Evolutionary conservation across 768 basidiomycete species (phyloP).

Genomic region (Psilocybe sp.): DNA sequence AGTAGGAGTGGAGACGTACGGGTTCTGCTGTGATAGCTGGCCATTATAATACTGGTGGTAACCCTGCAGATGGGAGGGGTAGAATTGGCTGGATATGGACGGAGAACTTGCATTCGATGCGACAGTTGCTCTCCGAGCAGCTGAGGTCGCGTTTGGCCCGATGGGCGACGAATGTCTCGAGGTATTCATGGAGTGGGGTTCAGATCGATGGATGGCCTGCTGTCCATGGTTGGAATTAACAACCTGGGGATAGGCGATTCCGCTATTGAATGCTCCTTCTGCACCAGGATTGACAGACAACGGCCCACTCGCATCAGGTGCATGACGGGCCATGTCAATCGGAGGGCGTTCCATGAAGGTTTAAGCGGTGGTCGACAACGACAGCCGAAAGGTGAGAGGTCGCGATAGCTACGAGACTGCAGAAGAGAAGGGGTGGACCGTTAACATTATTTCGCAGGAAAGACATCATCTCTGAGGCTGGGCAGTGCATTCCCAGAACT

Average conservation of each 20-base stretch:
- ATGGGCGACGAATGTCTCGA: constrained; percentile 13
- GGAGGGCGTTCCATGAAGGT: neutral
- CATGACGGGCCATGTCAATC: constrained; percentile 19
- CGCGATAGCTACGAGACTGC: too few relatives aligned
- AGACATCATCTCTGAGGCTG: too few relatives aligned
- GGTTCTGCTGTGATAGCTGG: constrained; percentile 22
- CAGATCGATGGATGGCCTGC: constrained; percentile 29
- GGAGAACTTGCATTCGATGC: constrained; percentile 5
- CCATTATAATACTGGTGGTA: constrained; percentile 21
- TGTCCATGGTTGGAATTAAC: constrained; percentile 27
- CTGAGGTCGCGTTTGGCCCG: constrained; percentile 6
- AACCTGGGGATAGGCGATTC: constrained; percentile 18
- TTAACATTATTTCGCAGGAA: too few relatives aligned
- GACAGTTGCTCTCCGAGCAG: neutral
- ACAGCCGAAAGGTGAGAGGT: too few relatives aligned
- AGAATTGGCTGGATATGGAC: constrained; percentile 22
- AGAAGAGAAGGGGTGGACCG: too few relatives aligned
- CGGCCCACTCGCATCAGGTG: constrained; percentile 13
- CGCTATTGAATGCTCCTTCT: constrained; percentile 4
- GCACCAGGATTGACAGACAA: constrained; percentile 11
- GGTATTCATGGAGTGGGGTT: constrained; percentile 26
- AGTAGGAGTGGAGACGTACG: constrained; percentile 12
- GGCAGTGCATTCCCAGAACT: too few relatives aligned
- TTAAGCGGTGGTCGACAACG: neutral
- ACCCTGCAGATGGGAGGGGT: constrained; percentile 30